Conservation (phyloP, 2,329 filamentous ascomycete species). For the Curvularia verruculosa region DNA sequence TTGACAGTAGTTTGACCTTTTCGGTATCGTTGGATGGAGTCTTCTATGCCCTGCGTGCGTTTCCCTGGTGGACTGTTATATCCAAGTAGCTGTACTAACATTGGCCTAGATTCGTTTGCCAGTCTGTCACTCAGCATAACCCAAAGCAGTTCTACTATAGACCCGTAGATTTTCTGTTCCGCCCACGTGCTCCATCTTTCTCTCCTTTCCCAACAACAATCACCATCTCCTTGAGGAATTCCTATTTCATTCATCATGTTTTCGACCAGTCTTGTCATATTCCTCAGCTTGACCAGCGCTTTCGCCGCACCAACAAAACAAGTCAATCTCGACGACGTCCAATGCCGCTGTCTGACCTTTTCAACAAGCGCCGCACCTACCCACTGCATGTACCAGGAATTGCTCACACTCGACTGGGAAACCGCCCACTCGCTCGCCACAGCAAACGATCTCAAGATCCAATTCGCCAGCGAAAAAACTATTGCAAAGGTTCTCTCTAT, state of each 20-base stretch:
- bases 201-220: not conserved
- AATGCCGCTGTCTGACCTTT: conserved; percentile 37
- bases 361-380: conserved; percentile 25
- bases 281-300: conserved; percentile 10
- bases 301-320: conserved; percentile 22
- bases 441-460: conserved; percentile 29
- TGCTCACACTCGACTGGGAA: conserved; percentile 32
- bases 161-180: not conserved
- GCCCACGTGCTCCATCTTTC: not conserved
- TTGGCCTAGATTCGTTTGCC: not conserved
- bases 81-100: not conserved
- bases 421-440: conserved; percentile 31
- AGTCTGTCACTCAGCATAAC: not conserved
- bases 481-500: conserved; percentile 29
- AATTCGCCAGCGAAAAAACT: conserved; percentile 31
- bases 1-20: not conserved
- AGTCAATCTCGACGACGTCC: conserved; percentile 24
- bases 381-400: conserved; percentile 29
- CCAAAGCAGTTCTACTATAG: not conserved
- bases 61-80: not conserved
- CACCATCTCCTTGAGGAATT: not conserved
- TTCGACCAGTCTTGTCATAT: conserved; percentile 9
- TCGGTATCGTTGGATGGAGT: not conserved
- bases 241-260: conserved; percentile 6
- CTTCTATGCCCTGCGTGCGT: not conserved